phyloP scores from a whole-genome alignment of 371 early-diverging fungal genomes.

The Rhizopus arrhizus region DNA sequence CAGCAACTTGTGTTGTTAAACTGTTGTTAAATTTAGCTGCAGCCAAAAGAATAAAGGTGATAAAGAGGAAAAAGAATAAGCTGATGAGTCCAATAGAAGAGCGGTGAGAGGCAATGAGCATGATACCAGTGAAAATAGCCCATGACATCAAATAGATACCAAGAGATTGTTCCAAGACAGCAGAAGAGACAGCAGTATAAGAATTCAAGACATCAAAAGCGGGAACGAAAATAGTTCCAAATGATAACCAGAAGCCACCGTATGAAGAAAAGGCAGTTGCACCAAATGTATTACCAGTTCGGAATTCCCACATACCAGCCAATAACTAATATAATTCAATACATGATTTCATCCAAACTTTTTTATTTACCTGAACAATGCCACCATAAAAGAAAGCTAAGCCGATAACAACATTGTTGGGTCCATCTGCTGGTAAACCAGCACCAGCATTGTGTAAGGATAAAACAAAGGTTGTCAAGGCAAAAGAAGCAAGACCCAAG shows the following conservation, averaged over 20 bases:
- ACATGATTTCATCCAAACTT: neutral
- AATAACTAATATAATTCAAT: slow-evolving; percentile 43
- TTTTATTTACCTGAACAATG: slow-evolving; percentile 56
- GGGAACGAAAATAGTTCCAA: slow-evolving; percentile 64
- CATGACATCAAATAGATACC: slow-evolving; percentile 72
- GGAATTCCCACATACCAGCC: slow-evolving; percentile 89
- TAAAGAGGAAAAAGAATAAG: slow-evolving; percentile 65
- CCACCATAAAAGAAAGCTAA: slow-evolving; percentile 78
- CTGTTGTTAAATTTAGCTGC: slow-evolving; percentile 48
- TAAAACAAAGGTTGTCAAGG: slow-evolving; percentile 72
- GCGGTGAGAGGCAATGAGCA: slow-evolving; percentile 70
- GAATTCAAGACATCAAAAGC: slow-evolving; percentile 53
- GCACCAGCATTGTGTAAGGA: slow-evolving; percentile 68
- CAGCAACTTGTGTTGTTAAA: slow-evolving; percentile 47
- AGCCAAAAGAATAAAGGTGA: slow-evolving; percentile 66
- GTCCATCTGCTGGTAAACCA: slow-evolving; percentile 57
- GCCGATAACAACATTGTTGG: slow-evolving; percentile 58
- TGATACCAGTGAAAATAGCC: slow-evolving; percentile 68
- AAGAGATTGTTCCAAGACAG: slow-evolving; percentile 57
- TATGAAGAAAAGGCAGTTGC: slow-evolving; percentile 81
- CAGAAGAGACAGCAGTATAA: slow-evolving; percentile 40
- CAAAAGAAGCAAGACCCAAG: slow-evolving; percentile 70
- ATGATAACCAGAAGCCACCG: slow-evolving; percentile 82
- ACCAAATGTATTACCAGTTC: slow-evolving; percentile 77
- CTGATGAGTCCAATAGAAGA: slow-evolving; percentile 61